Conservation (phyloP, 805 yeast genomes). For the Nakazawaea populi region DNA sequence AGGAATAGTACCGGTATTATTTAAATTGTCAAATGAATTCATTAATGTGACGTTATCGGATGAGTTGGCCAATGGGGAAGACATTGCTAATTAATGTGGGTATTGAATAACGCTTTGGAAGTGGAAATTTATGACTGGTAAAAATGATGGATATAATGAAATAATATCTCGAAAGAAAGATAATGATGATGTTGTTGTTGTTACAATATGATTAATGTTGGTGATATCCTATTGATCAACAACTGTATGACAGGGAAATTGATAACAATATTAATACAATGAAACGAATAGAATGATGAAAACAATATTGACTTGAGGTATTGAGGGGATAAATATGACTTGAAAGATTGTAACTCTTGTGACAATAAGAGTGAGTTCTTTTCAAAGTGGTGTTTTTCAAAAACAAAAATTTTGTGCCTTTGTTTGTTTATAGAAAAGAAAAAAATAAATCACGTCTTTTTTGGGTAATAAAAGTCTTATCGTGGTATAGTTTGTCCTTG, state of each 20-base stretch:
- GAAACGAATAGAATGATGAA: neutral
- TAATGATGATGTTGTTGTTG: neutral
- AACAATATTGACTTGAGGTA: neutral
- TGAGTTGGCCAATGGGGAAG: slow-evolving; percentile 12
- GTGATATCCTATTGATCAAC: too few species aligned
- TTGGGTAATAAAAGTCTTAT: neutral
- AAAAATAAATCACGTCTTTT: neutral
- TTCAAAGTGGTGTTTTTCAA: too few species aligned
- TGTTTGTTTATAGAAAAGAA: neutral
- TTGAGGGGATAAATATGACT: too few species aligned
- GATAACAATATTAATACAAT: neutral
- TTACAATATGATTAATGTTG: neutral
- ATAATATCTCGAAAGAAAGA: too few species aligned
- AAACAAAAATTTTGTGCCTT: neutral
- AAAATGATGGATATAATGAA: slow-evolving; percentile 12
- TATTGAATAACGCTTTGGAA: neutral
- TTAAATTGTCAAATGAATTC: slow-evolving; percentile 12
- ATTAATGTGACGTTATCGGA: slow-evolving; percentile 8
- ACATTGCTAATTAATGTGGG: slow-evolving; percentile 3
- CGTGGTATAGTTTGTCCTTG: neutral
- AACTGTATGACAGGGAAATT: too few species aligned
- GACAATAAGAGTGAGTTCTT: too few species aligned
- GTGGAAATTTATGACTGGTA: neutral
- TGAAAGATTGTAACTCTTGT: too few species aligned
- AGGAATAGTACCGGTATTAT: neutral